These are phyloP conservation scores for Kwoniella shivajii DNA, from an alignment of 1,284 basidiomycete species.

Conservation along the genomic window DNA sequence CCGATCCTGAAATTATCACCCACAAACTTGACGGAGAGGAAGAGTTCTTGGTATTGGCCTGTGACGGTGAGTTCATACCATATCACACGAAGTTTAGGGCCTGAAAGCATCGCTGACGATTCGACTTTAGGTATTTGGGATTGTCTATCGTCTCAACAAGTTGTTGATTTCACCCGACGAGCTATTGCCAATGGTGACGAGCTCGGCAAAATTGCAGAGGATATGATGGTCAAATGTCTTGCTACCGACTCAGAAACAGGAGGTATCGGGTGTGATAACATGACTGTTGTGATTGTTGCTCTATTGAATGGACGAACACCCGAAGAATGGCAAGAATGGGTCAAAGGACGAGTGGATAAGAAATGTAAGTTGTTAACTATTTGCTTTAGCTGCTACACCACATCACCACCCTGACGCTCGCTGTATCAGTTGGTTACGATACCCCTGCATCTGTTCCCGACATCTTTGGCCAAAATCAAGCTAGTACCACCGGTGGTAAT, in stretches of 20 bases:
- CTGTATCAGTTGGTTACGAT: conserved; percentile 58
- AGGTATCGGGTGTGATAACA: conserved; percentile 98
- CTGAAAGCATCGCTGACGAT: background rate
- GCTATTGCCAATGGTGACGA: conserved; percentile 79
- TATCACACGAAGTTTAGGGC: background rate
- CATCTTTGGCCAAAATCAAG: conserved; percentile 42
- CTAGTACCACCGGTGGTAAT: conserved; percentile 13
- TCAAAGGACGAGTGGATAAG: conserved; percentile 78
- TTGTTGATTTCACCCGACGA: conserved; percentile 84
- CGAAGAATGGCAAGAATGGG: conserved; percentile 92
- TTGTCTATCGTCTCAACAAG: conserved; percentile 90
- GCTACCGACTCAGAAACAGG: conserved; percentile 91
- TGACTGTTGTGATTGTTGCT: conserved; percentile 93
- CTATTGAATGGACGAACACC: conserved; percentile 82
- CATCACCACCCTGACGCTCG: background rate
- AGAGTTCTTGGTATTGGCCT: conserved; percentile 94
- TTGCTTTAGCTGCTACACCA: conserved; percentile 38
- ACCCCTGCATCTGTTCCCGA: conserved; percentile 57
- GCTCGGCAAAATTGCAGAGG: conserved; percentile 80
- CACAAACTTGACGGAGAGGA: conserved; percentile 85
- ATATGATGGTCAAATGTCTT: conserved; percentile 89
- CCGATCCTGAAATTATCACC: conserved; percentile 85
- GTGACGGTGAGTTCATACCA: conserved; percentile 71
- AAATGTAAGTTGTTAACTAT: conserved; percentile 61
- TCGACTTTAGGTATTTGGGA: conserved; percentile 88